These are phyloP conservation scores for Dictyostelium firmibasis DNA, from an alignment of 78 protist genomes.

Conservation along the genomic window DNA sequence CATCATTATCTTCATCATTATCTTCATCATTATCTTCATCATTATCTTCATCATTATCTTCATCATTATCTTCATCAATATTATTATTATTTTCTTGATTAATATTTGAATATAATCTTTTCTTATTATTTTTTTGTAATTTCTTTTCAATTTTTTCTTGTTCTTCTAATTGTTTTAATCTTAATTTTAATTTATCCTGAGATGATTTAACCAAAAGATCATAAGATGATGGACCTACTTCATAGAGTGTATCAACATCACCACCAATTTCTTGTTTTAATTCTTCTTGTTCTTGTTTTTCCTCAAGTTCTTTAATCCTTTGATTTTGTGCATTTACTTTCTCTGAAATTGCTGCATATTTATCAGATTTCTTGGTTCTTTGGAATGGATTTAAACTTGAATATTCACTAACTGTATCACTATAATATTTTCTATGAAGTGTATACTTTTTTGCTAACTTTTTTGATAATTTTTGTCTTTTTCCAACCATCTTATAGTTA, in stretches of 20 bases:
- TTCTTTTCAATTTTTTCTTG: neutral
- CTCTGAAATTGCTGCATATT: conserved; percentile 27
- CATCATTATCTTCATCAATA: too few relatives aligned
- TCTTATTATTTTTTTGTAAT: neutral
- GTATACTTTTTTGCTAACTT: conserved; percentile 54
- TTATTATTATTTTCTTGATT: neutral
- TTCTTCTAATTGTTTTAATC: conserved; percentile 15
- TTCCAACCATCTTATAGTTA: neutral
- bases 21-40: too few relatives aligned
- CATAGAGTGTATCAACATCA: conserved; percentile 12
- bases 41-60: too few relatives aligned
- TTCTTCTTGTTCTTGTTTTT: conserved; percentile 14
- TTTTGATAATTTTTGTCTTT: conserved; percentile 52
- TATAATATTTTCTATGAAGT: conserved; percentile 42
- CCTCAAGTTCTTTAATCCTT: conserved; percentile 26
- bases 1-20: too few relatives aligned
- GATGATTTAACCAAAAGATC: neutral
- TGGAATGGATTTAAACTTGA: conserved; percentile 11
- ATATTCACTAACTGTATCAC: conserved; percentile 18
- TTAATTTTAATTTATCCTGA: neutral
- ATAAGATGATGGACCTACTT: conserved; percentile 60
- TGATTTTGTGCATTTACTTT: neutral
- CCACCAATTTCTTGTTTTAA: neutral
- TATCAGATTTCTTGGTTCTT: conserved; percentile 3
- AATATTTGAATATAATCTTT: neutral